Percentiles rank a stretch among this genome's conserved stretches.
Conservation (phyloP, 805 yeast genomes). For the Cephaloascus albidus region DNA sequence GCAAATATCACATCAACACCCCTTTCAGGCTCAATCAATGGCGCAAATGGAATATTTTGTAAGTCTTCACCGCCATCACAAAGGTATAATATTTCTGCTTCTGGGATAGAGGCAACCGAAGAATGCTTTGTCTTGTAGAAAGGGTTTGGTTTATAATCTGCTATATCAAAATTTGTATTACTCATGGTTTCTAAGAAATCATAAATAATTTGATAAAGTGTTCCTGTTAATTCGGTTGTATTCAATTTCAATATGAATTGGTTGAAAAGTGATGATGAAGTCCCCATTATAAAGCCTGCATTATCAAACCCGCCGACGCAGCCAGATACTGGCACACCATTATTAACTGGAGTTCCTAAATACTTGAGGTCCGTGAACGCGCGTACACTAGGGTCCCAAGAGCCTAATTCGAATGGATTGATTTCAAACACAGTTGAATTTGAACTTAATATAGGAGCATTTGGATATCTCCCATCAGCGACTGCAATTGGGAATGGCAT, state of each 20-base stretch:
- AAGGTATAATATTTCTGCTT: conserved; percentile 37
- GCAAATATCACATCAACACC: conserved; percentile 58
- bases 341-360: conserved; percentile 9
- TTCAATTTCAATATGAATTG: conserved; percentile 15
- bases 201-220: conserved; percentile 32
- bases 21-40: conserved; percentile 54
- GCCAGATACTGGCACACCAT: conserved; percentile 10
- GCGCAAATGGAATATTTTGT: conserved; percentile 62
- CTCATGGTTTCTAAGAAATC: too few relatives aligned
- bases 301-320: conserved; percentile 15
- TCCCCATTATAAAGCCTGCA: conserved; percentile 20
- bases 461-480: conserved; percentile 28
- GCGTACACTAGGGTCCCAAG: conserved; percentile 15
- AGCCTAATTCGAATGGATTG: conserved; percentile 16
- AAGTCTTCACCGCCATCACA: conserved; percentile 78
- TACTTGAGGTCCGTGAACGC: conserved; percentile 10
- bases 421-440: conserved; percentile 24
- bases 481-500: conserved; percentile 20
- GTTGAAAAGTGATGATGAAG: conserved; percentile 15
- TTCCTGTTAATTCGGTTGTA: conserved; percentile 38
- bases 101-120: conserved; percentile 2
- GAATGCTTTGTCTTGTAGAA: conserved; percentile 27
- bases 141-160: conserved; percentile 28
- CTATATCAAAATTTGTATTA: conserved; percentile 20
- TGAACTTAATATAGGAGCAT: conserved; percentile 17